Base-by-base conservation (phyloP, 1,284 basidiomycete species). In the Calocybe gambosa region DNA sequence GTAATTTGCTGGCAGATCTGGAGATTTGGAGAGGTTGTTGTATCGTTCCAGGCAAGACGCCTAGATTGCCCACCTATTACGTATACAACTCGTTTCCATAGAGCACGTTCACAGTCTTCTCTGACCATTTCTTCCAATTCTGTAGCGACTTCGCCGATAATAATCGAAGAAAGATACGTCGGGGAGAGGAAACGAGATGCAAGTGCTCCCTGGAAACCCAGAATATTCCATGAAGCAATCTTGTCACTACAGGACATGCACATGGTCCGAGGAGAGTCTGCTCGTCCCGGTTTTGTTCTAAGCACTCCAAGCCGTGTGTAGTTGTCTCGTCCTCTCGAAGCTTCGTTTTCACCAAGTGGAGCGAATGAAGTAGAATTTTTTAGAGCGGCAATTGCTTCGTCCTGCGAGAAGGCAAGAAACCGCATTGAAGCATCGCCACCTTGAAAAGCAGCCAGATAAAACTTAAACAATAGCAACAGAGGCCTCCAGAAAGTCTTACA, bases 171-270 rank as follows among this genome's bases (percentile, higher is more conserved):
- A 10, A 93, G 63, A 57, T 88, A 89, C 2, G 93, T 46, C 0
- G 87, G 85, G 1, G 62, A 46, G 13, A 90, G 62, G 19, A 87
- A 61, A 1, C 58, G 61, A 0, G 80, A 75, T 1, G 78, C 74
- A 37, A 94, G 64, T 0, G 85, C 84, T 2, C 93, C 93, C 60
- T 93, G 91, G n/a, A 93, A 69, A 0, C 93, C 93, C 1, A 91
- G 65, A 0, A 85, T 77, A 50, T 71, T 78, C 89, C 90, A 96
- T 1, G 74, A 65, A 0, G 89, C 89, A 36, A 96, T 84, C 65
- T 96, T 96, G 65, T 96, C 93, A 54, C 86, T 90, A 64, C 93
- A 95, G 0, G 88, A 88, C 80, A 94, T 88, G 53, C 77, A 90
- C 1, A 77, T 64, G 1, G 92, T 89, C 0, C 83, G 80, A 0